These are phyloP conservation scores for Perkinsus chesapeaki DNA, from an alignment of 169 alveolate species.

Conservation along the genomic window DNA sequence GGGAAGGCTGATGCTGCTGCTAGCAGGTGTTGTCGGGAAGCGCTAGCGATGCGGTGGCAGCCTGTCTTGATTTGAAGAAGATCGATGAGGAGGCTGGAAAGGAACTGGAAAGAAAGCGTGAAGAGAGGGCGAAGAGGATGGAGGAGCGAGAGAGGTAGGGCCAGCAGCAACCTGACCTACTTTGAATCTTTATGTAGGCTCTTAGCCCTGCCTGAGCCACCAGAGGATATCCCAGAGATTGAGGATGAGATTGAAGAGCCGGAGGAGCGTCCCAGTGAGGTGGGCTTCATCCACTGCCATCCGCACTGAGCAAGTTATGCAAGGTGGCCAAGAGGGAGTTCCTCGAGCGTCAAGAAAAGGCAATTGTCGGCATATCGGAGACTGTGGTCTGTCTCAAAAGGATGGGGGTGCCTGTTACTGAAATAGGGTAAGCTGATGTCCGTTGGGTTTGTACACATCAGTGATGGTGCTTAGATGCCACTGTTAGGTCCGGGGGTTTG, in stretches of 20 bases:
- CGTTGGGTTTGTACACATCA: too few relatives aligned
- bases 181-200: background rate
- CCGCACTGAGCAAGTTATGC: too few relatives aligned
- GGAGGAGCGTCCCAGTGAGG: background rate
- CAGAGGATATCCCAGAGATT: background rate
- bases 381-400: background rate
- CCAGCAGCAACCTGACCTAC: background rate
- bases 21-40: background rate
- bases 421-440: background rate
- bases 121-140: background rate
- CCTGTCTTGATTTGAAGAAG: background rate
- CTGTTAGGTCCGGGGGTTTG: too few relatives aligned
- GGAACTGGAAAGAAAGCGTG: background rate
- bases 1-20: background rate
- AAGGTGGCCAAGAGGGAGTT: background rate
- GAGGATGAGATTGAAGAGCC: background rate
- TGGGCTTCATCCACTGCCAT: too few relatives aligned
- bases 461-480: too few relatives aligned
- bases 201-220: background rate
- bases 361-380: background rate
- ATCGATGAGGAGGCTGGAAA: background rate
- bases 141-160: background rate
- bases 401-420: background rate
- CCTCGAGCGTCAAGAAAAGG: background rate
- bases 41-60: background rate